Evolutionary conservation across 2,329 filamentous ascomycete species (phyloP).

Genomic region (Aspergillus tanneri): DNA sequence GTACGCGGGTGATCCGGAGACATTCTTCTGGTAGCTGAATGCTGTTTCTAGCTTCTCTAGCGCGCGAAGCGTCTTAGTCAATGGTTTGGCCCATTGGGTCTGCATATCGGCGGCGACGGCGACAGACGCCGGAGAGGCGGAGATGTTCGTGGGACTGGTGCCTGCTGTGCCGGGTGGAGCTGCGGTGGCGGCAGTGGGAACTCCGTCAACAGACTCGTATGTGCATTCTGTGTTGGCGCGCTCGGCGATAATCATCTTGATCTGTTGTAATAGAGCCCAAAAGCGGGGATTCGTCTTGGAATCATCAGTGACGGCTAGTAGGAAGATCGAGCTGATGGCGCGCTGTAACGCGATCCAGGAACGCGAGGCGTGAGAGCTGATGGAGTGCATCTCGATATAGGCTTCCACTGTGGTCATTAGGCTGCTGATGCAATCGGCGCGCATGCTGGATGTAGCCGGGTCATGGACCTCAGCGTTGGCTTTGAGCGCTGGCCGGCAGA

Average conservation of each 20-base stretch:
- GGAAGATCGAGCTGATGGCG: constrained; percentile 49
- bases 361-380: constrained; percentile 44
- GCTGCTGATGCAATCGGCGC: constrained; percentile 56
- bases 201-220: constrained; percentile 22
- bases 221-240: constrained; percentile 39
- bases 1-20: constrained; percentile 21
- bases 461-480: constrained; percentile 47
- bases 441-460: constrained; percentile 42
- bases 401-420: constrained; percentile 58
- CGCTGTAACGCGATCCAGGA: constrained; percentile 50
- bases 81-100: constrained; percentile 48
- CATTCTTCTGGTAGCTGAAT: constrained; percentile 29
- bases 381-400: constrained; percentile 56
- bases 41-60: constrained; percentile 47
- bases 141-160: constrained; percentile 27
- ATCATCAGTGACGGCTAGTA: constrained; percentile 48
- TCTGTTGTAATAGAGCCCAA: constrained; percentile 40
- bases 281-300: constrained; percentile 43
- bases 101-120: constrained; percentile 35
- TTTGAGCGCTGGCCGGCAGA: constrained; percentile 61
- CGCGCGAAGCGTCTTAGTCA: constrained; percentile 47
- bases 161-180: constrained; percentile 31
- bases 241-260: constrained; percentile 47
- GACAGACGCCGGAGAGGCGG: constrained; percentile 30
- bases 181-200: constrained; percentile 22